Percentiles rank a stretch among this genome's conserved stretches.
Conservation (phyloP, 2,329 filamentous ascomycete genomes). For the Beauveria rudraprayagi region DNA sequence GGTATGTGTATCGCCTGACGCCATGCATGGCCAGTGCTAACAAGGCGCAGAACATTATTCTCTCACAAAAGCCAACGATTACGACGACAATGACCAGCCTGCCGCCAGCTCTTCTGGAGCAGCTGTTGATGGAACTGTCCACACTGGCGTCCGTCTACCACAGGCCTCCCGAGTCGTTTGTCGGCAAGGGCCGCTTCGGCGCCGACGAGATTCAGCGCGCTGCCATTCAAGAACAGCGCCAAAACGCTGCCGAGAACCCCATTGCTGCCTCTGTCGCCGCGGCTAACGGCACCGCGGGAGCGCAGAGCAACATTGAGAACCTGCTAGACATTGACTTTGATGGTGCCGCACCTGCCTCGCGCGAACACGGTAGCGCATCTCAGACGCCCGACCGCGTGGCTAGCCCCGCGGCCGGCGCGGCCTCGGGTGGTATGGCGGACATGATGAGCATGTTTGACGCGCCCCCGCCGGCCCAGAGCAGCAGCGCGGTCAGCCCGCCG, state of each 20-base stretch:
- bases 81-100: conserved; percentile 88
- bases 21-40: conserved; percentile 17
- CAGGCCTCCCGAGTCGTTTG: conserved; percentile 96
- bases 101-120: conserved; percentile 74
- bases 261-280: conserved; percentile 76
- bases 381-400: conserved; percentile 62
- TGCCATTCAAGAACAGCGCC: conserved; percentile 90
- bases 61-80: conserved; percentile 91
- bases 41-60: conserved; percentile 60
- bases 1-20: conserved; percentile 34
- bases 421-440: conserved; percentile 47
- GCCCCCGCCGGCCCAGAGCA: conserved; percentile 45
- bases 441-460: conserved; percentile 66
- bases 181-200: conserved; percentile 88
- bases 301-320: conserved; percentile 83
- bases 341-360: conserved; percentile 81
- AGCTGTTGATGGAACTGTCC: conserved; percentile 84
- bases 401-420: conserved; percentile 45
- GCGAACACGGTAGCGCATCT: conserved; percentile 48
- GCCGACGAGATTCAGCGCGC: conserved; percentile 91
- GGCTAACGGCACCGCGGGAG: conserved; percentile 51
- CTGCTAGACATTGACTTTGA: conserved; percentile 95
- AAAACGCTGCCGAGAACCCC: conserved; percentile 88
- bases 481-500: conserved; percentile 24
- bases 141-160: conserved; percentile 97